These are phyloP conservation scores for Helminthosporium solani DNA, from an alignment of 2,329 filamentous ascomycete genomes.

Conservation along the genomic window DNA sequence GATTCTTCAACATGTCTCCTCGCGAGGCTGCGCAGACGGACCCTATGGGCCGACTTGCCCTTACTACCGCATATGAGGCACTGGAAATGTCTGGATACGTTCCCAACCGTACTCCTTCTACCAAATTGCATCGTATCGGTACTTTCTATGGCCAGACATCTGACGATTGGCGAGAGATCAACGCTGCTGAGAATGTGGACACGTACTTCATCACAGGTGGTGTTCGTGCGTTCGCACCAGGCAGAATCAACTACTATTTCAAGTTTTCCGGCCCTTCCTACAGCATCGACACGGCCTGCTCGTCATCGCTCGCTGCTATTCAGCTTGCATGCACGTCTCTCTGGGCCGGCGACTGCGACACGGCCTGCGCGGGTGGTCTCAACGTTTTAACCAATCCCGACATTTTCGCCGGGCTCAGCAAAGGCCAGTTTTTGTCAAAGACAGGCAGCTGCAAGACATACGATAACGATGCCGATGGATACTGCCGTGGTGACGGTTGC, in stretches of 20 bases:
- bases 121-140: conserved; percentile 64
- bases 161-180: conserved; percentile 76
- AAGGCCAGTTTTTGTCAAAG: conserved; percentile 76
- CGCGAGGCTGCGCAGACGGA: conserved; percentile 78
- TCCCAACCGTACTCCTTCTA: conserved; percentile 69
- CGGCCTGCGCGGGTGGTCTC: conserved; percentile 74
- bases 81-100: conserved; percentile 79
- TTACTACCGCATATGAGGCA: conserved; percentile 78
- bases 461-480: conserved; percentile 77
- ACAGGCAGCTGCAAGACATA: conserved; percentile 78
- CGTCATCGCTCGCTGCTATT: conserved; percentile 70
- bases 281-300: conserved; percentile 76
- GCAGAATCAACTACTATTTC: conserved; percentile 74
- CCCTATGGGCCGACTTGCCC: conserved; percentile 74
- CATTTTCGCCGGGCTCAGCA: conserved; percentile 72
- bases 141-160: conserved; percentile 75
- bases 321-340: conserved; percentile 72
- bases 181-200: conserved; percentile 70
- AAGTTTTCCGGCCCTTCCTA: conserved; percentile 73
- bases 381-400: conserved; percentile 80
- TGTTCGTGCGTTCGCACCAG: conserved; percentile 61
- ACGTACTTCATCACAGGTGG: conserved; percentile 67
- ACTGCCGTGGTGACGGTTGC: conserved; percentile 76
- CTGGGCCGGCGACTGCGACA: conserved; percentile 76
- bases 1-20: conserved; percentile 86